Percentiles rank a stretch among this genome's conserved stretches.
Evolutionary conservation across 352 stramenopile genomes (phyloP).

Genomic region (Halophytophthora polymorphica): DNA sequence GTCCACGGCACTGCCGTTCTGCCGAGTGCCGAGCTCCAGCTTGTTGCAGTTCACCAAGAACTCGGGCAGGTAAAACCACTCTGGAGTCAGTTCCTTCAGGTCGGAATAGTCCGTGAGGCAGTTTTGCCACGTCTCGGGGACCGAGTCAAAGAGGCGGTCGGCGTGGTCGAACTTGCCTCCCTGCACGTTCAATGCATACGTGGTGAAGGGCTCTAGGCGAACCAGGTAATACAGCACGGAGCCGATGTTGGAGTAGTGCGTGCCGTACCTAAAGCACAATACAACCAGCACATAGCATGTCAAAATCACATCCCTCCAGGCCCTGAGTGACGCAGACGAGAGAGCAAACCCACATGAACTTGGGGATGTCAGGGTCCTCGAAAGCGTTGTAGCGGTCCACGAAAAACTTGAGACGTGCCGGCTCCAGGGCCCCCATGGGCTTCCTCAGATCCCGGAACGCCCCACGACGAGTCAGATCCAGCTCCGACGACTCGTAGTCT

Average conservation of each 20-base stretch:
- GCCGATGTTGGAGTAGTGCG: slow-evolving; percentile 90
- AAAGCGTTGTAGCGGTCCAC: slow-evolving; percentile 92
- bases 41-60: slow-evolving; percentile 89
- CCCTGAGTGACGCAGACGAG: too few relatives aligned
- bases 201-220: slow-evolving; percentile 97
- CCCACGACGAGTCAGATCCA: slow-evolving; percentile 64
- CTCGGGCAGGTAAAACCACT: slow-evolving; percentile 93
- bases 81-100: slow-evolving; percentile 92
- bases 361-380: slow-evolving; percentile 84
- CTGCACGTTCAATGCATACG: slow-evolving; percentile 93
- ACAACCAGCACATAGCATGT: slow-evolving; percentile 1
- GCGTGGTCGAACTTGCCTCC: slow-evolving; percentile 94
- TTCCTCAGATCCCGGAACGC: slow-evolving; percentile 97
- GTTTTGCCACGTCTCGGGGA: slow-evolving; percentile 89
- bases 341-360: slow-evolving; percentile 69
- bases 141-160: slow-evolving; percentile 91
- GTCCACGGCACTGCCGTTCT: slow-evolving; percentile 83
- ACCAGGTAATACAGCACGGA: slow-evolving; percentile 99
- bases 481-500: slow-evolving; percentile 75
- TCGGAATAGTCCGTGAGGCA: slow-evolving; percentile 89
- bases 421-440: slow-evolving; percentile 96
- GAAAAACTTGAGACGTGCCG: slow-evolving; percentile 89
- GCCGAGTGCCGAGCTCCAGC: slow-evolving; percentile 73
- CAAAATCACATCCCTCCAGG: neutral
- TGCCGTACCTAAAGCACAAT: slow-evolving; percentile 63